Base-by-base conservation (phyloP, 2,329 filamentous ascomycete species). In the Colletotrichum karsti region DNA sequence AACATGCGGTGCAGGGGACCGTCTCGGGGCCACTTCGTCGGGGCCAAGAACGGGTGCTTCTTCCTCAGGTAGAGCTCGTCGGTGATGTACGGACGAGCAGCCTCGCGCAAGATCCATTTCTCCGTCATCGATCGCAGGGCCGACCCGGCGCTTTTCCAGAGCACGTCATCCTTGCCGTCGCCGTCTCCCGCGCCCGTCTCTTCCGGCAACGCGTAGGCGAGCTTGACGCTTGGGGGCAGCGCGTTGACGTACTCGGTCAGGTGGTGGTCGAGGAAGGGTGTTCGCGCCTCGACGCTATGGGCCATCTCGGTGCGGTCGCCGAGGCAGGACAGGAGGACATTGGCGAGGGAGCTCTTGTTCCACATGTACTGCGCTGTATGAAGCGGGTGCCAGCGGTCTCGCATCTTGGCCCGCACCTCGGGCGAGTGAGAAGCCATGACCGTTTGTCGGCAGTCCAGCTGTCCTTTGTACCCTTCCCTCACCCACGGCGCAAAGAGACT, bases 101-200 rank as follows among this genome's bases (percentile, higher is more conserved):
- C 85, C 70, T 88, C 82, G 3, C 83, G 80, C 1, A 87, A 77
- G 41, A 87, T 80, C 77, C 81, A 84, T 67, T 88, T 86, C 73
- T 87, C 84, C 2, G n/a, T n/a, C n/a, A n/a, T n/a, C n/a, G n/a
- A n/a, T n/a, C n/a, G n/a, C n/a, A n/a, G n/a, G n/a, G n/a, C n/a
- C n/a, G n/a, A n/a, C n/a, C n/a, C n/a, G n/a, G n/a, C n/a, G n/a
- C n/a, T n/a, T n/a, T n/a, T n/a, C n/a, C n/a, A n/a, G n/a, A n/a
- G n/a, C n/a, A n/a, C n/a, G n/a, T n/a, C n/a, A n/a, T n/a, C n/a
- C n/a, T n/a, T n/a, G n/a, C n/a, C n/a, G n/a, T n/a, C n/a, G n/a
- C n/a, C n/a, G n/a, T n/a, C n/a, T n/a, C n/a, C n/a, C n/a, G n/a
- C n/a, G n/a, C n/a, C n/a, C n/a, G n/a, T n/a, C n/a, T n/a, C n/a